phyloP scores from a whole-genome alignment of 345 rosid species.

The Heritiera littoralis region DNA sequence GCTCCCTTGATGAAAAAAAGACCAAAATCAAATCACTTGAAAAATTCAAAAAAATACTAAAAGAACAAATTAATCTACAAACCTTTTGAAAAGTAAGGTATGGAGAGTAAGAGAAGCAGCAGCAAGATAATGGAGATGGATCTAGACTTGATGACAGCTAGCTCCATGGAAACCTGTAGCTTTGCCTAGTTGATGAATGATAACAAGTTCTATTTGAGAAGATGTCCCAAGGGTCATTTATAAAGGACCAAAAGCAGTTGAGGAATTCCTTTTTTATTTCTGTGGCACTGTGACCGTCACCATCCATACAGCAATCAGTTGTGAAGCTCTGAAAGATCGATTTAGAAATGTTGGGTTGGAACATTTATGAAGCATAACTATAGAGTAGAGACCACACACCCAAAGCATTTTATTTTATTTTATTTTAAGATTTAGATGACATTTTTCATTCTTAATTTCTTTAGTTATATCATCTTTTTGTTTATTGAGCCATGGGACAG shows the following conservation, averaged over 20 bases:
- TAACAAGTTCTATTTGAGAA: background rate
- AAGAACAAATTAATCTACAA: background rate
- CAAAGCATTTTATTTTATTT: background rate
- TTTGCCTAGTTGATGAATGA: background rate
- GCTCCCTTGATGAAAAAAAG: background rate
- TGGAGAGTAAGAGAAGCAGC: conserved; percentile 23
- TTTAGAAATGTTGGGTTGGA: background rate
- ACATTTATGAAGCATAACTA: conserved; percentile 7
- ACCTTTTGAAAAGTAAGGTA: conserved; percentile 25
- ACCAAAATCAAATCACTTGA: background rate
- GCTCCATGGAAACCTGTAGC: conserved; percentile 18
- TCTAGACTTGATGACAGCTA: background rate
- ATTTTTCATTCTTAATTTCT: background rate
- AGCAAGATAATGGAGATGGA: conserved; percentile 8
- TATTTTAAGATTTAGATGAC: too few relatives aligned
- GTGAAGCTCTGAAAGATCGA: background rate
- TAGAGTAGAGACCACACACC: background rate
- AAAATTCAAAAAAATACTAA: background rate
- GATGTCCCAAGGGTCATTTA: background rate
- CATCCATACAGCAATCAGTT: conserved; percentile 19
- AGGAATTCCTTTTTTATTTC: background rate
- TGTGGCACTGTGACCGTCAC: conserved; percentile 5
- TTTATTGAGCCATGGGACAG: conserved; percentile 17
- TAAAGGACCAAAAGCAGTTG: conserved; percentile 8
- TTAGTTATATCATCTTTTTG: background rate